These are phyloP conservation scores for Lathyrus oleraceus DNA, from an alignment of 306 rosid species.

Conservation along the genomic window DNA sequence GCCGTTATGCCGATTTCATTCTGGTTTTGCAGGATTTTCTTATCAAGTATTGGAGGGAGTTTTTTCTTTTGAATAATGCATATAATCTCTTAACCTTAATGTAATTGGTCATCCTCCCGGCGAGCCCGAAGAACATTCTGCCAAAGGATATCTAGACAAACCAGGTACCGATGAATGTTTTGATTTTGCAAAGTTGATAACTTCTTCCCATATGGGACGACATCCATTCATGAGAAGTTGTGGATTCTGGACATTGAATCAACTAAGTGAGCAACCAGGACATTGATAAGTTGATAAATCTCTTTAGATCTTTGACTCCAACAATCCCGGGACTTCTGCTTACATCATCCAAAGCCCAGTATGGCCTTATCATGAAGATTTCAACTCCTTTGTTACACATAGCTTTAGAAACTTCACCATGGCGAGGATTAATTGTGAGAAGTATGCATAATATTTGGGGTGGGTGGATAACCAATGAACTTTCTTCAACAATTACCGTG, in stretches of 20 bases:
- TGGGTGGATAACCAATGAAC: conserved; percentile 67
- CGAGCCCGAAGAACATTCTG: conserved; percentile 44
- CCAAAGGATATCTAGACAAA: conserved; percentile 42
- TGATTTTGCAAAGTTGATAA: conserved; percentile 50
- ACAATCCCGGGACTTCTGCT: conserved; percentile 38
- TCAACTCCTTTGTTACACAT: conserved; percentile 98
- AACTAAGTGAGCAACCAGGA: conserved; percentile 62
- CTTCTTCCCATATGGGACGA: conserved; percentile 59
- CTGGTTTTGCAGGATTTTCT: too few relatives aligned
- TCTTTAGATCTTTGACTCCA: conserved; percentile 61
- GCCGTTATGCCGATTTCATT: too few relatives aligned
- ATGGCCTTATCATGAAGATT: conserved; percentile 76
- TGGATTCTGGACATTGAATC: conserved; percentile 75
- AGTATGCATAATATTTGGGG: conserved; percentile 85
- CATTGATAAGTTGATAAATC: conserved; percentile 61
- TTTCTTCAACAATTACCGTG: conserved; percentile 71
- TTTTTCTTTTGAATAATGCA: conserved; percentile 65
- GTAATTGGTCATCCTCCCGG: conserved; percentile 93
- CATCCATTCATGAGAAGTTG: conserved; percentile 65
- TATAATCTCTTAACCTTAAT: conserved; percentile 54
- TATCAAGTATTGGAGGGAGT: too few relatives aligned
- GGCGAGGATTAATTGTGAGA: conserved; percentile 78
- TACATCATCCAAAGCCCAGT: conserved; percentile 60
- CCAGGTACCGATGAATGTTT: conserved; percentile 40
- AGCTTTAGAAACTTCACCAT: conserved; percentile 92